Conservation (phyloP, 148 eudicot species). For the Polygonum maritimum region DNA sequence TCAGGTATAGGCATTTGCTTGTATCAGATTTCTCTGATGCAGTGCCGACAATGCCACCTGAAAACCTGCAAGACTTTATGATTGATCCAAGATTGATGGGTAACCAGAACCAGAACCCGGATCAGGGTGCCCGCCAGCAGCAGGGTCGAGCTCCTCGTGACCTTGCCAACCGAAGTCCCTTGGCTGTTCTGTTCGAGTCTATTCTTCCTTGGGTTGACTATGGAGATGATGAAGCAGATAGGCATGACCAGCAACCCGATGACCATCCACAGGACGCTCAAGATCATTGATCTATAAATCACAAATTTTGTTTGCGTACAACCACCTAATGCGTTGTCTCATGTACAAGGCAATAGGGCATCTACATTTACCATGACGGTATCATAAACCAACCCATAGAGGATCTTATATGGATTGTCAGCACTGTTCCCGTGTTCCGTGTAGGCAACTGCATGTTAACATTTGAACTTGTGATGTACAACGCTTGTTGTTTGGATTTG, state of each 20-base stretch:
- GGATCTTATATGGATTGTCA: background rate
- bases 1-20: conserved; percentile 70
- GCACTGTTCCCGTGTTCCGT: background rate
- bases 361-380: background rate
- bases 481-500: background rate
- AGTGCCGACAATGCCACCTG: conserved; percentile 81
- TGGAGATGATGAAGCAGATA: background rate
- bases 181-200: conserved; percentile 77
- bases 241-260: background rate
- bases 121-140: conserved; percentile 28
- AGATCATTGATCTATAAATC: background rate
- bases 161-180: conserved; percentile 53
- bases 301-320: background rate
- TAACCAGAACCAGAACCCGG: conserved; percentile 29
- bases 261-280: background rate
- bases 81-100: conserved; percentile 48
- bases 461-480: background rate
- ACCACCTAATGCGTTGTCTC: too few species aligned
- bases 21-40: conserved; percentile 88
- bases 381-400: background rate
- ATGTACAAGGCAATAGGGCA: too few species aligned
- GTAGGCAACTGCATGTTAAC: background rate
- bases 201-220: conserved; percentile 39
- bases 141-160: conserved; percentile 54
- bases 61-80: conserved; percentile 75